phyloP scores from a whole-genome alignment of 768 basidiomycete genomes.

The Cantharellus anzutake region DNA sequence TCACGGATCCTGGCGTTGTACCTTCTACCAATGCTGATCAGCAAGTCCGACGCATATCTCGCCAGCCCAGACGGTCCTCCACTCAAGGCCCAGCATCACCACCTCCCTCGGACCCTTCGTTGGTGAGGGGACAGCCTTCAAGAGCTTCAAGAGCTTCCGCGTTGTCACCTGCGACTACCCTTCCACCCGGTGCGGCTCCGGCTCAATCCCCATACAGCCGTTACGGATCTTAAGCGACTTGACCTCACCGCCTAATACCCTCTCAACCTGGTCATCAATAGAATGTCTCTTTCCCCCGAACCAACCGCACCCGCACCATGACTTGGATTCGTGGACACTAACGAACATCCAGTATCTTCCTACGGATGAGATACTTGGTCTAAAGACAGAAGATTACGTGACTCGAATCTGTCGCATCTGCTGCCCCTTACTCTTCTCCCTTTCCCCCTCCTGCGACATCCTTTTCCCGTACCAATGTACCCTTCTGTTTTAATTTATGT shows the following conservation, averaged over 20 bases:
- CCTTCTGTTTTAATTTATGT: background rate
- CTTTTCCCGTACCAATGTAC: background rate
- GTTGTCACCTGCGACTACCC: background rate
- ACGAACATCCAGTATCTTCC: too few species aligned
- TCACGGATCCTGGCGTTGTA: background rate
- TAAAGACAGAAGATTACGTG: background rate
- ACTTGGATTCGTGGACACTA: too few species aligned
- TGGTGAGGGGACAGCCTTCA: background rate
- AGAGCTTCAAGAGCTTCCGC: background rate
- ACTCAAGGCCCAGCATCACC: background rate
- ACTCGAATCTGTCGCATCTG: background rate
- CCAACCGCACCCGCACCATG: too few species aligned
- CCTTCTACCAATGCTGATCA: conserved; percentile 13
- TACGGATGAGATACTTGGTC: too few species aligned
- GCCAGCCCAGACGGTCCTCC: background rate
- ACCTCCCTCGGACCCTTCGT: background rate
- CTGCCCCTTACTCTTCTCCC: background rate
- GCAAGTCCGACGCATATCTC: conserved; percentile 12
- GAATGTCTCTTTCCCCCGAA: too few species aligned
- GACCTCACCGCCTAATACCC: too few species aligned
- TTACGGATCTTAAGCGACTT: background rate
- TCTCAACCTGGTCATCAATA: too few species aligned
- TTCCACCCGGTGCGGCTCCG: conserved; percentile 7
- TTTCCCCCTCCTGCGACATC: background rate
- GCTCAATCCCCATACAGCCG: background rate